Evolutionary conservation across 2,329 filamentous ascomycete species (phyloP).

Genomic region (Aspergillus versicolor): DNA sequence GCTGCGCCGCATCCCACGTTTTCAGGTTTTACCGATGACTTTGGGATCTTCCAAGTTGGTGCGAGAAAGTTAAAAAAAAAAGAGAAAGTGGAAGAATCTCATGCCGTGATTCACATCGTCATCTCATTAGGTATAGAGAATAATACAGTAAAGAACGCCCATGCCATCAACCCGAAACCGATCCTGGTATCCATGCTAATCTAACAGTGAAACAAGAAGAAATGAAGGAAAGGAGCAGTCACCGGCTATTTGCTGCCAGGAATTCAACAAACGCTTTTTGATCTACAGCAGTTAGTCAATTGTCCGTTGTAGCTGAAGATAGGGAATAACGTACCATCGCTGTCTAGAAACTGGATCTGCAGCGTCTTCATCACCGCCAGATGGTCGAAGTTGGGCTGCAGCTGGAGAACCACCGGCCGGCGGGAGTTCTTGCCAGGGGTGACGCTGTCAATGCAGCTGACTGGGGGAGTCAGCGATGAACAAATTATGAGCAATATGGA

Average conservation of each 20-base stretch:
- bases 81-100: not conserved
- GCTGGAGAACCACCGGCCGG: constrained; percentile 35
- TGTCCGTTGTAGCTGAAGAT: too few relatives aligned
- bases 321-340: constrained; percentile 24
- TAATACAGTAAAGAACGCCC: not conserved
- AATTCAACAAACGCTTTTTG: constrained; percentile 32
- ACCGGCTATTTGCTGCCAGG: constrained; percentile 21
- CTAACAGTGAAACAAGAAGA: not conserved
- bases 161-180: not conserved
- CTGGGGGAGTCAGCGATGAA: constrained; percentile 16
- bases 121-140: not conserved
- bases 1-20: too few relatives aligned
- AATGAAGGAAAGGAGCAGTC: not conserved
- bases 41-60: too few relatives aligned
- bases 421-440: constrained; percentile 41
- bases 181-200: not conserved
- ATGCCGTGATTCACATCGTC: not conserved
- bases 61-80: too few relatives aligned
- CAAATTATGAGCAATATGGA: not conserved
- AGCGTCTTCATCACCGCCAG: constrained; percentile 40
- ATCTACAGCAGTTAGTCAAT: constrained; percentile 21
- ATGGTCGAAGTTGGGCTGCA: constrained; percentile 43
- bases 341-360: constrained; percentile 40
- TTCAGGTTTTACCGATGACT: too few relatives aligned
- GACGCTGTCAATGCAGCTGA: constrained; percentile 40